Evolutionary conservation across 106 monocot genomes (phyloP).

Genomic region (Acanthochlamys bracteata): DNA sequence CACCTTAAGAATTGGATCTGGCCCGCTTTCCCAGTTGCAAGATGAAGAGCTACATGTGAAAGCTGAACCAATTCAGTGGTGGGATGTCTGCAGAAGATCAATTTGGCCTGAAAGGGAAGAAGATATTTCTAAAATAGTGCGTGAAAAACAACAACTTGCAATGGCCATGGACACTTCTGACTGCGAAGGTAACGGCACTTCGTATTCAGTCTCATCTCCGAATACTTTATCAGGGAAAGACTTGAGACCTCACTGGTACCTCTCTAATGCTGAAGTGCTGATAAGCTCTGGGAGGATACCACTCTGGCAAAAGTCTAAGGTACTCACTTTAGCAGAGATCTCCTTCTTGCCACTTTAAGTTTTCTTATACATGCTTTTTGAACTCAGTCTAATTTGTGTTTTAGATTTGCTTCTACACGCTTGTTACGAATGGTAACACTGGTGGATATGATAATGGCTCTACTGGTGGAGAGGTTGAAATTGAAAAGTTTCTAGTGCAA

Average conservation of each 20-base stretch:
- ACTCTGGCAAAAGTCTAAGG: constrained; percentile 91
- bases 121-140: constrained; percentile 25
- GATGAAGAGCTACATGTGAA: constrained; percentile 79
- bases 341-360: no score
- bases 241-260: constrained; percentile 49
- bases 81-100: constrained; percentile 90
- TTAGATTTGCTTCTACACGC: constrained; percentile 74
- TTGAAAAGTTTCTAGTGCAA: constrained; percentile 51
- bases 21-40: constrained; percentile 38
- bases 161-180: constrained; percentile 37
- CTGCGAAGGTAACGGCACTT: constrained; percentile 39
- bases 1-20: constrained; percentile 34
- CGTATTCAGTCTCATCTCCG: constrained; percentile 18
- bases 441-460: constrained; percentile 16
- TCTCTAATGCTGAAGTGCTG: constrained; percentile 91
- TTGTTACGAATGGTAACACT: constrained; percentile 16
- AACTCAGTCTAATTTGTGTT: constrained; percentile 1
- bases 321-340: constrained; percentile 5
- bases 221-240: constrained; percentile 29
- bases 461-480: constrained; percentile 65
- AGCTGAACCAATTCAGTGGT: constrained; percentile 93
- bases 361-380: no score
- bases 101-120: constrained; percentile 95
- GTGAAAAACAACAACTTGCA: constrained; percentile 19
- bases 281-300: constrained; percentile 51